Percentiles rank a stretch among this genome's conserved stretches.
Evolutionary conservation across 225 moss, liverwort and hornwort species (phyloP).

Genomic region (Straminergon stramineum): DNA sequence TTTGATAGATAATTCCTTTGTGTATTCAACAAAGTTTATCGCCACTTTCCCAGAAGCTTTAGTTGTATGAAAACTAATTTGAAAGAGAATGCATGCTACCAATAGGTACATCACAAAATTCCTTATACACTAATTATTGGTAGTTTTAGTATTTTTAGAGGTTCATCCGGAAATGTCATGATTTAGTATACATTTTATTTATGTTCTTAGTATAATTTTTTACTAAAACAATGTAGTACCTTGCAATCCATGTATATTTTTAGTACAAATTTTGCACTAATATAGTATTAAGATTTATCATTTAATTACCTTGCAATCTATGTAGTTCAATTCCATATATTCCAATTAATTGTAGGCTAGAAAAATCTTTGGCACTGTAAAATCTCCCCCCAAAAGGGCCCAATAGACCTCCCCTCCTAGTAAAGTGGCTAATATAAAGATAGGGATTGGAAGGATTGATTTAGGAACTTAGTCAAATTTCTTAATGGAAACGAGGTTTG

Average conservation of each 20-base stretch:
- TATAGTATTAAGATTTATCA: neutral
- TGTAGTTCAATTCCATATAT: neutral
- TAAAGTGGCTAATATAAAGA: neutral
- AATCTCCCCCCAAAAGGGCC: neutral
- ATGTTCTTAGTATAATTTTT: no score
- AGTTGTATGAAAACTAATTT: neutral
- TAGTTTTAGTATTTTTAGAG: accelerated
- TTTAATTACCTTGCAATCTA: neutral
- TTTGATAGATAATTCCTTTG: neutral
- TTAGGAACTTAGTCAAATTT: neutral
- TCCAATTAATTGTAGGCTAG: neutral
- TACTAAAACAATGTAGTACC: no score
- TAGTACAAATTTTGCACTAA: neutral
- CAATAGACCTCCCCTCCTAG: neutral
- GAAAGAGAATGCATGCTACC: neutral
- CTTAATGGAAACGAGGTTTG: neutral
- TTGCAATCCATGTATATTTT: no score
- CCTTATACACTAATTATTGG: neutral
- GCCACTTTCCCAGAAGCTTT: neutral
- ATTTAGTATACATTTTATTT: neutral
- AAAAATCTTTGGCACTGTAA: neutral
- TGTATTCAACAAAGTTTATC: neutral
- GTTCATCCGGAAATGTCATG: neutral
- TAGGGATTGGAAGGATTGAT: neutral
- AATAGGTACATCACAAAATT: neutral